Evolutionary conservation across 208 protist species (phyloP), one percentile per base, ranked within the genome.

Genomic region (Phytomonas francai): DNA sequence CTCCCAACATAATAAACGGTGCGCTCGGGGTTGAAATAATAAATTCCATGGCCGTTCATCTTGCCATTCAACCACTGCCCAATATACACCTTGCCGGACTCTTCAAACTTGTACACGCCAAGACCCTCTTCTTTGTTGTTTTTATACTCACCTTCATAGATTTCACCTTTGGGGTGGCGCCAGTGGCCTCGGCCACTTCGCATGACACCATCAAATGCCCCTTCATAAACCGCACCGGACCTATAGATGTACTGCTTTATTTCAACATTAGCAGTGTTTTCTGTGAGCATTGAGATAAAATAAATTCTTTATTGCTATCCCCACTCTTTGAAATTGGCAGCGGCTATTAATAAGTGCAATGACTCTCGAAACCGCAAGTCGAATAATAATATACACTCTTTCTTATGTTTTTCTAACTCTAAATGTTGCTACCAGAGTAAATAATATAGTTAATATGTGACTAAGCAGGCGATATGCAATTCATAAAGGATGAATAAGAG

Each of bases 61-160:
- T 87, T 67, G 14, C 87, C 89, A 6, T 36, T 68, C 39, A 36
- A 67, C 89, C 92, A 97, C 57, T 89, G 70, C n/a, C 92, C 92
- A 12, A 94, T 33, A 77, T 94, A 97, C 42, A 68, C 68, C 71
- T 93, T 91, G 34, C 89, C 88, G 29, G 83, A 82, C 54, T 78
- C 67, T 7, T 65, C 59, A 70, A 90, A 94, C 45, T 72, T 70
- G 71, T 97, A 97, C 25, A 92, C 71, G 69, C 91, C 91, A 59
- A 91, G 80, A 11, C 91, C 91, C 12, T 97, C 69, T 74, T 87
- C 81, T 71, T 87, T 88, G 74, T 97, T 94, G 45, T 92, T 67
- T 19, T 76, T 68, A 77, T 94, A 97, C 78, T 97, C 84, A 29
- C 91, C 91, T 65, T 95, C 89, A 69, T 95, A 97, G 25, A 58